Conservation (phyloP, 73 alveolate genomes). For the Paramecium sonneborni region DNA sequence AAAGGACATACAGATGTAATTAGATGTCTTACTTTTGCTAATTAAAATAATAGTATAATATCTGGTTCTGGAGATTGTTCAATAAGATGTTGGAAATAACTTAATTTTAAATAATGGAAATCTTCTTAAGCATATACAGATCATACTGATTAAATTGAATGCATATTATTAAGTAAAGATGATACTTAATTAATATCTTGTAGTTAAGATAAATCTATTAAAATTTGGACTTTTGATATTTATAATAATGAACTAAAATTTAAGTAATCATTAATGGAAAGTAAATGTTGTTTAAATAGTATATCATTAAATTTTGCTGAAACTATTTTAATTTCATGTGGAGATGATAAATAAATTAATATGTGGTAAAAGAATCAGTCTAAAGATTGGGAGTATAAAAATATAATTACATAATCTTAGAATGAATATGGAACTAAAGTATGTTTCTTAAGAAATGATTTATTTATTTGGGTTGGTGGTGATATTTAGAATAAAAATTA, state of each 20-base stretch:
- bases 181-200: background rate
- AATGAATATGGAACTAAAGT: background rate
- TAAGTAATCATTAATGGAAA: background rate
- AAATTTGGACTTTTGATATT: background rate
- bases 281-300: background rate
- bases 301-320: background rate
- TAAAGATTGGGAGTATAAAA: background rate
- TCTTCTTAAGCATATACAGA: background rate
- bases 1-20: background rate
- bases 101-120: background rate
- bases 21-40: background rate
- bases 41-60: background rate
- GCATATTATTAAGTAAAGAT: background rate
- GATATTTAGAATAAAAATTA: background rate
- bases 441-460: background rate
- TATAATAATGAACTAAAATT: background rate
- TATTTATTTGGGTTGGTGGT: background rate
- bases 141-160: background rate
- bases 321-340: background rate
- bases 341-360: background rate
- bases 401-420: background rate
- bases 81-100: background rate
- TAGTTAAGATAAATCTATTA: background rate
- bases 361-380: background rate
- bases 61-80: background rate